A percentile compares a stretch with the other conserved stretches of the same genome.
phyloP scores from a whole-genome alignment of 1,284 basidiomycete genomes.

The Megacollybia platyphylla region DNA sequence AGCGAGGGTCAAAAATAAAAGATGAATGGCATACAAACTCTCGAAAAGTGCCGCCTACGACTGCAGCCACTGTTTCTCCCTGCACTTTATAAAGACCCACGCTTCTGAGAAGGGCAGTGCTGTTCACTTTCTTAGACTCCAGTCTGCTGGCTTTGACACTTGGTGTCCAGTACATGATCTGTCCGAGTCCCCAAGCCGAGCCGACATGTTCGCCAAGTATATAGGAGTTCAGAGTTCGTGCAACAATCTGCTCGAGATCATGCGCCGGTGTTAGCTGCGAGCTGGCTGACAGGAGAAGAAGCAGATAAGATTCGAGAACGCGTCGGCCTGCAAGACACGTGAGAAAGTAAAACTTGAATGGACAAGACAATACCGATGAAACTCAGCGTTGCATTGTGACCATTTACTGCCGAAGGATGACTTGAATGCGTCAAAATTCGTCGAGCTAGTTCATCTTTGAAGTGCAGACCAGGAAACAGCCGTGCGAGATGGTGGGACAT shows the following conservation, averaged over 20 bases:
- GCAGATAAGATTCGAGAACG: conserved; percentile 58
- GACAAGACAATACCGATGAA: conserved; percentile 45
- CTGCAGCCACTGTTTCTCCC: conserved; percentile 61
- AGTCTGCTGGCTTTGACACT: conserved; percentile 20
- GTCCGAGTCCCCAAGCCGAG: conserved; percentile 56
- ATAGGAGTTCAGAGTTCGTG: conserved; percentile 51
- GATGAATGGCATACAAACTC: conserved; percentile 29
- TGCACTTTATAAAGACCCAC: conserved; percentile 67
- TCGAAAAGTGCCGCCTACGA: conserved; percentile 66
- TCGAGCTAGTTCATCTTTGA: conserved; percentile 54
- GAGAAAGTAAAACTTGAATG: neutral
- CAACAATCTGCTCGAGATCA: conserved; percentile 42
- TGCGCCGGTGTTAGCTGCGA: conserved; percentile 31
- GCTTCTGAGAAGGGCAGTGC: conserved; percentile 22
- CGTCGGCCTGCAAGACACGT: conserved; percentile 41
- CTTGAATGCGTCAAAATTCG: conserved; percentile 67
- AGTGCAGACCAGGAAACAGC: conserved; percentile 53
- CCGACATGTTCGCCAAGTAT: conserved; percentile 60
- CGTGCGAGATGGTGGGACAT: conserved; percentile 6
- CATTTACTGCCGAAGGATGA: conserved; percentile 46
- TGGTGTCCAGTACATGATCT: conserved; percentile 59
- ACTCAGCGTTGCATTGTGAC: conserved; percentile 56
- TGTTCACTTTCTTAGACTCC: conserved; percentile 13
- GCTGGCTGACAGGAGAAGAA: conserved; percentile 55
- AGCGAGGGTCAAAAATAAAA: conserved; percentile 1